Conservation (phyloP, 2,329 filamentous ascomycete species). For the Falciphora oryzae region DNA sequence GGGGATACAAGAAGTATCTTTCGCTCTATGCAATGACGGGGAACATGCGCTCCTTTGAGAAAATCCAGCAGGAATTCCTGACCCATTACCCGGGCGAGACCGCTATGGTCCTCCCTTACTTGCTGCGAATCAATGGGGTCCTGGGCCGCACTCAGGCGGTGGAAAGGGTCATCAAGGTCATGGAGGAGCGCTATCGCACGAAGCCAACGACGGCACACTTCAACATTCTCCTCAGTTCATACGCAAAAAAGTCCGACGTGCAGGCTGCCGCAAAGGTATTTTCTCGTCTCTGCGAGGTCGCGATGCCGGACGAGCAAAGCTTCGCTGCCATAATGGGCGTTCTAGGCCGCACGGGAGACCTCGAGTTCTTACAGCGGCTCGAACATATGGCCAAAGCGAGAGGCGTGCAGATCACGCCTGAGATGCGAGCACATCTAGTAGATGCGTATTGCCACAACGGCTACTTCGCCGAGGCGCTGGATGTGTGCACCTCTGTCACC, state of each 20-base stretch:
- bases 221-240: slow-evolving; percentile 72
- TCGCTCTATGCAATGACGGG: slow-evolving; percentile 42
- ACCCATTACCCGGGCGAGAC: slow-evolving; percentile 22
- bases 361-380: slow-evolving; percentile 61
- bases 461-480: slow-evolving; percentile 41
- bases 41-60: slow-evolving; percentile 38
- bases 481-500: background rate
- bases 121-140: slow-evolving; percentile 67
- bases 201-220: slow-evolving; percentile 56
- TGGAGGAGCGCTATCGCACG: slow-evolving; percentile 49
- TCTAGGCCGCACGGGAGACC: slow-evolving; percentile 64
- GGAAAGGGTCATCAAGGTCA: slow-evolving; percentile 55
- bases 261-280: slow-evolving; percentile 61
- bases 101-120: slow-evolving; percentile 42
- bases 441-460: slow-evolving; percentile 59
- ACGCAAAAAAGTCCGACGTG: slow-evolving; percentile 54
- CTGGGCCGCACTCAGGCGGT: slow-evolving; percentile 58
- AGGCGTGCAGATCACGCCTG: slow-evolving; percentile 42
- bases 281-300: slow-evolving; percentile 44
- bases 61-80: slow-evolving; percentile 40
- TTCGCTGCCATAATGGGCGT: slow-evolving; percentile 72
- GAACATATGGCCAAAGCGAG: slow-evolving; percentile 55
- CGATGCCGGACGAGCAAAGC: slow-evolving; percentile 55
- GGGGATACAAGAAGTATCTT: slow-evolving; percentile 43
- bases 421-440: slow-evolving; percentile 61